Base-by-base conservation (phyloP, 2,329 filamentous ascomycete genomes). In the Fusarium sp. region DNA sequence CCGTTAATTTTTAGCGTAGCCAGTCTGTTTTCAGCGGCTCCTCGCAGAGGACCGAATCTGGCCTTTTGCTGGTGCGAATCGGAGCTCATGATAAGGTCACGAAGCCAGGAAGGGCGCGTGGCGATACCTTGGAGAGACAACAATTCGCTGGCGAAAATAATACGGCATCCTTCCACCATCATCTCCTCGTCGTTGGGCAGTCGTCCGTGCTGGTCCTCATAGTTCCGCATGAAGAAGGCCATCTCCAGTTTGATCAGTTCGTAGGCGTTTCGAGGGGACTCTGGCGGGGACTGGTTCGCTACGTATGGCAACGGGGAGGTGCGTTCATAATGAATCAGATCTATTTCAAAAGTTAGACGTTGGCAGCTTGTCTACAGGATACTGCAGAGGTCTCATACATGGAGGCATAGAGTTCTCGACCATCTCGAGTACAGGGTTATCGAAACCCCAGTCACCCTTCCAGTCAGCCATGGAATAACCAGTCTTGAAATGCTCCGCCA, bases 381-480 rank as follows among this genome's bases (percentile, higher is more conserved):
- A 81, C 67, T 78, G 79, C 57, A 81, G 70, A 76, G 79, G 80
- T 79, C 82, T 83, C 87, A 85, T 86, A 90, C 89, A 92, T 59
- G 90, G 90, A 63, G 90, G 90, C 67, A 92, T 91, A 56, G 90
- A 90, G 78, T 92, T 92, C 81, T 92, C 90, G 76, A 92, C 88
- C 85, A 91, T 88, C 71, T 90, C 86, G 74, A 91, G 84, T 47
- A 92, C 87, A 38, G 89, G 87, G 32, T 84, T 83, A 65, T 92
- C 90, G 71, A 92, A 92, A 85, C 90, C 90, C 90, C 90, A 92
- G 81, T 91, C 90, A 84, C 90, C 90, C 85, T 91, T 90, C 90
- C 90, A 92, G 81, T 92, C 89, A 71, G 88, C 89, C 90, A 92
- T 92, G 77, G 88, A 90, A 72, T 87, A 88, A 82, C 90, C 90